Base-by-base conservation (phyloP, 208 protist genomes). In the Trypanosoma mega region DNA sequence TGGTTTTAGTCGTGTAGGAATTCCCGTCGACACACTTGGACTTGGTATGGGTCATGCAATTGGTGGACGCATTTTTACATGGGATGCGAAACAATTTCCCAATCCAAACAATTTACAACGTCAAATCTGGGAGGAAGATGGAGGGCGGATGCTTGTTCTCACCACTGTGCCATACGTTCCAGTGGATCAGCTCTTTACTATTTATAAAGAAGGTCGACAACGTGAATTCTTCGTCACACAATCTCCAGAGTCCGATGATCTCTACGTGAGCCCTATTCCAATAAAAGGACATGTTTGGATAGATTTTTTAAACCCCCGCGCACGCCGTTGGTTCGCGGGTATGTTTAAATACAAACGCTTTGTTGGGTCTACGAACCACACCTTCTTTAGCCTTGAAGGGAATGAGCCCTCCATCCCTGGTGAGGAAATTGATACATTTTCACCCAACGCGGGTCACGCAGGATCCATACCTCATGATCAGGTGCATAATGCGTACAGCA, bases 161-260 rank as follows among this genome's bases (percentile, higher is more conserved):
- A 98, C 98, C 63, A 81, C 97, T 6, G 95, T 98, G 46, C 98
- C 98, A 23, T 97, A 98, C 53, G 94, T 99, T 67, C 98, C 97
- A 66, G 54, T 79, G 9, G 83, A 69, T 41, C 31, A 27, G 4
- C 76, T 59, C 55, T 97, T 87, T 27, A 74, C 82, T 3, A 62
- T 97, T 8, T 84, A 92, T 55, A 41, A 77, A 11, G 80, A 96
- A 43, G 92, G 85, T 7, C 59, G 66, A 2, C 48, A 55, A 23
- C 37, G 77, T 3, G 62, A 56, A 21, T 92, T 80, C 55, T 98
- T 97, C 61, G 80, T 98, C 33, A 97, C 94, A 53, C 23, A 56
- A 33, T 56, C 58, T 48, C 58, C 73, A 3, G 80, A 80, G 27
- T 45, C 55, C 5, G 62, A 73, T 16, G 47, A 43, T 1, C 82